Base-by-base conservation (phyloP, 2,329 filamentous ascomycete genomes). In the Raffaelea arxii region DNA sequence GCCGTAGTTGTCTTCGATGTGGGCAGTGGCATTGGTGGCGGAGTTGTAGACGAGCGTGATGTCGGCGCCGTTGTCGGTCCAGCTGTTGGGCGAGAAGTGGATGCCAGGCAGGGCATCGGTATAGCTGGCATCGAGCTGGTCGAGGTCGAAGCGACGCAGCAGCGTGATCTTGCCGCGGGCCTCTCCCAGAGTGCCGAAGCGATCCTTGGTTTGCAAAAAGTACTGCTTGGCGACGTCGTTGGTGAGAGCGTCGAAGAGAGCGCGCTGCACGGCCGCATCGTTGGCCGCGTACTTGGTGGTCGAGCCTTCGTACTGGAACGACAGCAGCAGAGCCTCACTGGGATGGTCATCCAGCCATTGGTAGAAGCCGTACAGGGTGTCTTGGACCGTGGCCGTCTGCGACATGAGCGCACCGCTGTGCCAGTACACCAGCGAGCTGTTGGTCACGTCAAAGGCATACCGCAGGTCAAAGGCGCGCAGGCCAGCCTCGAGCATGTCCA, bases 391-490 rank as follows among this genome's bases (percentile, higher is more conserved):
- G 1, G 70, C 66, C 0, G 56, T 62, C 43, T 70, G 62, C 1
- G 67, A 70, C 21, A 69, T 58, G 24, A 75, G 58, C 6, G 67
- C 71, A 25, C 64, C 50, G 6, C 60, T 59, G 52, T 75, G 72
- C 61, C 68, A 75, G 57, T 74, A 75, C 3, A 72, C 65, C 1
- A 75, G 58, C 1, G 58, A 62, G 9, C 58, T 63, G 44, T 66
- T 68, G 3, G 65, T 66, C 3, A 67, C 62, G 51, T 75, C 71
- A 25, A 68, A 60, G 3, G 69, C 70, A 53, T 68, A 71, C n/a
- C 71, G 61, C 35, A 75, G 56, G 51, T 75, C 72, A 48, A 75
- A 72, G 30, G 65, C 71, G 16, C 72, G 66, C 14, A 74, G 65
- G 6, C 71, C 72, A 23, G 60, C 60, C 40, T 68, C 59, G 0